A percentile compares a stretch with the other conserved stretches of the same genome.
Evolutionary conservation across 306 rosid species (phyloP).

Genomic region (Castanospermum australe): DNA sequence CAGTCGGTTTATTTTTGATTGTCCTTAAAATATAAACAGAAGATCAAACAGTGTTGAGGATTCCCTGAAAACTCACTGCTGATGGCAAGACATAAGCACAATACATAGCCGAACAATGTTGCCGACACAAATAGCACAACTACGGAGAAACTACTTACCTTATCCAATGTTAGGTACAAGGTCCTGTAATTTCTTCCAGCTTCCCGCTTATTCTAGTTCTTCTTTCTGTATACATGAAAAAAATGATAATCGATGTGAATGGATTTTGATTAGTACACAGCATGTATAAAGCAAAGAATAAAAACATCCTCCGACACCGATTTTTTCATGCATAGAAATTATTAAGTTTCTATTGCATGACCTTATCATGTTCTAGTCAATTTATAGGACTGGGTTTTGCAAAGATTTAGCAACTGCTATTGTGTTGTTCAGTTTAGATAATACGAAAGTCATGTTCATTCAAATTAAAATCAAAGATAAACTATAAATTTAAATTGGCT

Average conservation of each 20-base stretch:
- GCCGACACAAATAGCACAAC: neutral
- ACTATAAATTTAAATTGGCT: no score
- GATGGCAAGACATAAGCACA: neutral
- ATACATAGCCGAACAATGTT: neutral
- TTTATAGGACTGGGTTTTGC: no score
- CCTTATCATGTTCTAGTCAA: no score
- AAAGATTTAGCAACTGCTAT: no score
- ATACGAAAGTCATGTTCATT: no score
- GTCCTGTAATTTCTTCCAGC: constrained; percentile 83
- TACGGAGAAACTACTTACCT: constrained; percentile 45
- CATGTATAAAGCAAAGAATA: neutral
- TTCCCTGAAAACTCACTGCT: neutral
- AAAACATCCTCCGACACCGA: neutral
- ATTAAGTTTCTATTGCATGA: no score
- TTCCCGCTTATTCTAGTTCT: constrained; percentile 92
- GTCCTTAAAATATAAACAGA: neutral
- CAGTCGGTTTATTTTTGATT: neutral
- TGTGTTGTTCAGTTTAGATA: no score
- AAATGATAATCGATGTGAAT: neutral
- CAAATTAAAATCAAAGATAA: no score
- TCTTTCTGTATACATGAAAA: constrained; percentile 56
- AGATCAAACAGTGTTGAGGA: neutral
- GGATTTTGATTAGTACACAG: neutral
- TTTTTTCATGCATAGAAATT: no score
- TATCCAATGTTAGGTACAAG: constrained; percentile 98